phyloP scores from a whole-genome alignment of 257 asterid genomes.

The Jacaranda mimosifolia region DNA sequence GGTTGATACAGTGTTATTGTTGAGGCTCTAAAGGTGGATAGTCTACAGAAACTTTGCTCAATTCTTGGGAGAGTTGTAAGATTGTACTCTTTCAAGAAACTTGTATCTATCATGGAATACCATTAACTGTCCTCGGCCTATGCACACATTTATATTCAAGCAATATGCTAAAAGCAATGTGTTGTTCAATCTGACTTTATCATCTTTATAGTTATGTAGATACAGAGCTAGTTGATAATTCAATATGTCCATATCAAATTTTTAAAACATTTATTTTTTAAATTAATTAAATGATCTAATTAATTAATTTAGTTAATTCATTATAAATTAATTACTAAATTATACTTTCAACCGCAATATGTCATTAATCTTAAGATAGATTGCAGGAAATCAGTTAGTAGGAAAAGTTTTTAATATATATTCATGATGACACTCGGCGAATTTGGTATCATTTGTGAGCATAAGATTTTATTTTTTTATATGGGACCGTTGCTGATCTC shows the following conservation, averaged over 20 bases:
- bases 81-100: slow-evolving; percentile 30
- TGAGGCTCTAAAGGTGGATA: slow-evolving; percentile 94
- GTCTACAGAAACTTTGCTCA: slow-evolving; percentile 95
- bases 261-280: no score
- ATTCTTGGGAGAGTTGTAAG: slow-evolving; percentile 98
- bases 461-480: no score
- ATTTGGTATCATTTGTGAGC: no score
- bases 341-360: no score
- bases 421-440: no score
- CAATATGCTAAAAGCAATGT: background rate
- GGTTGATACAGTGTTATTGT: slow-evolving; percentile 88
- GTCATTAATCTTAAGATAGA: no score
- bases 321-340: no score
- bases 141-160: slow-evolving; percentile 14
- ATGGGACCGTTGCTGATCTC: no score
- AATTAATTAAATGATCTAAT: no score
- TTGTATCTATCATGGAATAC: slow-evolving; percentile 24
- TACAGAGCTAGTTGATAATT: background rate
- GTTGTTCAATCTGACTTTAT: background rate
- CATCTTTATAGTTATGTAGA: background rate
- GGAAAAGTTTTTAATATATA: no score
- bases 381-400: no score
- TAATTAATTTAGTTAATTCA: no score
- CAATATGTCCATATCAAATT: slow-evolving; percentile 17
- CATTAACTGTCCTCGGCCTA: slow-evolving; percentile 1